Conservation (phyloP, 768 basidiomycete genomes). For the Lactifluus pinguis region DNA sequence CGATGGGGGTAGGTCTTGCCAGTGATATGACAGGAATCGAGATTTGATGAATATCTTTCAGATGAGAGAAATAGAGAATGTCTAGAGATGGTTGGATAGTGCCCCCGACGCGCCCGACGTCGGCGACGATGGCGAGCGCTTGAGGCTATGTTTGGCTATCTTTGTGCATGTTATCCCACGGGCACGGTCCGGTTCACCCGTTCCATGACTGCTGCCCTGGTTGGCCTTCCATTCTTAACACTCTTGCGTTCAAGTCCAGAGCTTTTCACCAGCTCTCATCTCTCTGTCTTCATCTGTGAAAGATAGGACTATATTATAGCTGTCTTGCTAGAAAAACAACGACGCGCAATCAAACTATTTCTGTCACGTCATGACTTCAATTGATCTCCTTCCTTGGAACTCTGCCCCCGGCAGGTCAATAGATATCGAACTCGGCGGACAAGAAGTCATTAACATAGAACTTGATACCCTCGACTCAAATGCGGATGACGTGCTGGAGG, state of each 20-base stretch:
- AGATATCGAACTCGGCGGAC: constrained; percentile 71
- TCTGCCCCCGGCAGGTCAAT: constrained; percentile 31
- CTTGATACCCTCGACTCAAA: constrained; percentile 77
- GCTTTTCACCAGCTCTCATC: not conserved
- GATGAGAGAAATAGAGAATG: not conserved
- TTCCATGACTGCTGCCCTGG: not conserved
- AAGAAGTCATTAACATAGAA: constrained; percentile 86
- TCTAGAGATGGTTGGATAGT: constrained; percentile 3
- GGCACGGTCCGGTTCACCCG: constrained; percentile 3
- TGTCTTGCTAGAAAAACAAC: not conserved
- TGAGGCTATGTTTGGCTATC: constrained; percentile 13
- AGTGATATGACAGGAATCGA: not conserved
- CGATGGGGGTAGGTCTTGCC: not conserved
- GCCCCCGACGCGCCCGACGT: constrained; percentile 21
- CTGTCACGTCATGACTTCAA: not conserved
- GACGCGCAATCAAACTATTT: not conserved
- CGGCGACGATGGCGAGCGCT: constrained; percentile 18
- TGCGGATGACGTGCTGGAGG: constrained; percentile 63
- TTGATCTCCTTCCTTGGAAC: constrained; percentile 18
- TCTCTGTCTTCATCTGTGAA: not conserved
- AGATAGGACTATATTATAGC: not conserved
- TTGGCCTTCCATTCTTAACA: not conserved
- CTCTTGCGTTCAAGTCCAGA: not conserved
- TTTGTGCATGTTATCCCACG: constrained; percentile 13
- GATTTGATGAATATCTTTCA: not conserved